Evolutionary conservation across 352 stramenopile species (phyloP), one percentile per base, ranked within the genome.

Genomic region (Globisporangium heterothallicum): DNA sequence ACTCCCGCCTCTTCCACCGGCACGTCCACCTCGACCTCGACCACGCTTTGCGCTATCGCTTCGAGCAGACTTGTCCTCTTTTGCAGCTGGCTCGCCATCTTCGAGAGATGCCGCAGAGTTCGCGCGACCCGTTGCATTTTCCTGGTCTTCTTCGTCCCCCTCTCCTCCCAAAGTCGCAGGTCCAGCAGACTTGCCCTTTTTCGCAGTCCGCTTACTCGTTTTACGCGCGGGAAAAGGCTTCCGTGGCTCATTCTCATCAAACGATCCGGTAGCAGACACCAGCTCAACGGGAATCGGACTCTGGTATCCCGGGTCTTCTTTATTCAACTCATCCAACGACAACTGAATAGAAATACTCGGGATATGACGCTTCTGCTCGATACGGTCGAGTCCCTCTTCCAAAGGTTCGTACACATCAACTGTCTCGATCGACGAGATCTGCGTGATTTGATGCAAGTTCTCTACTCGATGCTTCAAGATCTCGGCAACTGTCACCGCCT

Each of bases 401-500:
- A 94, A 63, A 26, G 84, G 84, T 58, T 94, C 84, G 43, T 92
- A 94, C 41, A 87, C 74, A 47, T 94, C 84, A 34, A 86, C 59
- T 0, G 78, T 88, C 60, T 92, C 79, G 34, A 92, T 77, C 21
- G 79, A 90, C 42, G 69, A 85, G 49, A 92, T 85, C 42, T 73
- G 78, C 53, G 81, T 91, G 51, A 92, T 57, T 58, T 89, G 78
- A 58, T 94, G 81, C 49, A 94, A 51, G 27, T 77, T 58, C 12
- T 67, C 69, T 14, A 94, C 64, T 40, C 77, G 72, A 53, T 90
- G 79, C 59, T 94, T 94, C 36, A 94, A 61, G 42, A 91, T 79
- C 63, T 94, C 84, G 6, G 81, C 79, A 42, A 94, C 84, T 3
- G 76, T 88, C 61, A 94, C 84, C 13, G 84, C 80, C 59, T 92